Base-by-base conservation (phyloP, 2,329 filamentous ascomycete genomes). In the Colletotrichum lupini region DNA sequence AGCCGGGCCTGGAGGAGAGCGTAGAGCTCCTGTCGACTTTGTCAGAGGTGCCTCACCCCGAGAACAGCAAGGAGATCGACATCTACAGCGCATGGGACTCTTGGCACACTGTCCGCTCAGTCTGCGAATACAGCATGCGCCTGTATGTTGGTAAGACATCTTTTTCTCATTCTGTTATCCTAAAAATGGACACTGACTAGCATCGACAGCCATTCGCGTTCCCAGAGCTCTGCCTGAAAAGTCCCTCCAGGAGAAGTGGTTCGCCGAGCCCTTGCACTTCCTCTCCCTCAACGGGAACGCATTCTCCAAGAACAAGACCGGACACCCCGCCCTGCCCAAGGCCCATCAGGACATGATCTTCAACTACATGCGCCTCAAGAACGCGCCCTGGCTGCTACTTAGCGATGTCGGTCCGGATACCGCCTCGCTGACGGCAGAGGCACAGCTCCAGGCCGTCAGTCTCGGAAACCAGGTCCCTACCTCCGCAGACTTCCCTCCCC, bases 81-180 rank as follows among this genome's bases (percentile, higher is more conserved):
- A 82, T 93, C 0, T 97, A 94, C 82, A 92, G 92, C 66, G 89
- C 92, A 2, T 99, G 97, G 97, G 95, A 98, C 82, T 92, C 93
- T 1, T 99, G 97, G 97, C 93, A 99, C 81, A 88, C 92, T 26
- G 93, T 99, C 78, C 90, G 97, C 66, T 92, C 92, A 66, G 87
- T 95, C 70, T 98, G 95, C 88, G 93, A 92, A 84, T 98, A 99
- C 83, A 93, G 92, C 82, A 84, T 89, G 69, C 91, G 95, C 81
- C 87, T 99, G 49, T 93, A 91, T 78, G 91, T 98, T 82, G 94
- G 96, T 98, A 92, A 86, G 94, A 81, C 26, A 22, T n/a, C 8
- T 7, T 42, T 11, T 26, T 28, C 16, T 22, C 16, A 22, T 14
- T 26, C 1, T 24, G 55, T 73, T 76, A 63, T 22, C 5, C 3